phyloP scores from a whole-genome alignment of 139 green algal species.

The Micractinium sp. region DNA sequence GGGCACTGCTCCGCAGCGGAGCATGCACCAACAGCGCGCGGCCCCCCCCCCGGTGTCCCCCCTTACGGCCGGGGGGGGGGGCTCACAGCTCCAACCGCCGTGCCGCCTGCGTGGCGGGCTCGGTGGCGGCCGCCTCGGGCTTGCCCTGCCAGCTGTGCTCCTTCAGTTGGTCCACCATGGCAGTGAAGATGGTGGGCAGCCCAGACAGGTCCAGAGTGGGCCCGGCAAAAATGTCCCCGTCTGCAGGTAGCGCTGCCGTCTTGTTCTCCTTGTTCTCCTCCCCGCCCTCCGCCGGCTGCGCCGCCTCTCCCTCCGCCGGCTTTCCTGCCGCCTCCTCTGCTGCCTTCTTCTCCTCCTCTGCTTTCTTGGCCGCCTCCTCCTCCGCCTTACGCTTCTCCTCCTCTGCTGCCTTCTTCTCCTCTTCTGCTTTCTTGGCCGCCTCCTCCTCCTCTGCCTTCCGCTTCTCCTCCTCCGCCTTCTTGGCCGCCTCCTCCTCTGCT shows the following conservation, averaged over 20 bases:
- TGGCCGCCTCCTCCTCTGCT: too few species aligned
- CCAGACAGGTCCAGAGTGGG: slow-evolving; percentile 6
- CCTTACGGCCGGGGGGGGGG: background rate
- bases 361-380: background rate
- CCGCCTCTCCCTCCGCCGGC: background rate
- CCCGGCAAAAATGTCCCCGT: background rate
- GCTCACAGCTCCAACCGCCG: background rate
- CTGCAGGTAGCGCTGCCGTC: background rate
- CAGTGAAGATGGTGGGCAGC: background rate
- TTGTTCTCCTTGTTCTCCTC: background rate
- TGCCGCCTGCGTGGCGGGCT: background rate
- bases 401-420: background rate
- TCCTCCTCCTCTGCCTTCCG: background rate
- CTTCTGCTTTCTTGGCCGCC: background rate
- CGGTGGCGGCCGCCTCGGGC: background rate
- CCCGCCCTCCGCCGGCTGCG: background rate
- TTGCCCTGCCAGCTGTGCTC: background rate
- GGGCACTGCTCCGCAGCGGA: too few species aligned
- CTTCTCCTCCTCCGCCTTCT: background rate
- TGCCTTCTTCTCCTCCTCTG: background rate
- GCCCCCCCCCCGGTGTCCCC: too few species aligned
- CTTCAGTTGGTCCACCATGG: background rate
- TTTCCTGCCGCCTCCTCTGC: background rate
- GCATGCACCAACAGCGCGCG: too few species aligned
- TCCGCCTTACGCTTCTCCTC: background rate